Conservation (phyloP, 352 stramenopile genomes). For the Phytophthora foliorum region DNA sequence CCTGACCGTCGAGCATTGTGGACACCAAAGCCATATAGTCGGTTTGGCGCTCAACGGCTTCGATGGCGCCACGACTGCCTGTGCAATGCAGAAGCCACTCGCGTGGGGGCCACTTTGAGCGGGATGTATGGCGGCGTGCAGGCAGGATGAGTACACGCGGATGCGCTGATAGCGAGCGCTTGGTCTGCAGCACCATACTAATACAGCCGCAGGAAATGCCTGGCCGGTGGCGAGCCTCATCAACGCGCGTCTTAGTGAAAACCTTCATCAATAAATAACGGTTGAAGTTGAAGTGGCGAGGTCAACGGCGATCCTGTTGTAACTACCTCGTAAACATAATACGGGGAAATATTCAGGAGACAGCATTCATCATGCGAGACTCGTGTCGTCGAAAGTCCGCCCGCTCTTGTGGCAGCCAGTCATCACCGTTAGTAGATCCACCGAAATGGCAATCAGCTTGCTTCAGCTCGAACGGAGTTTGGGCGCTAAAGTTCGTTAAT, state of each 20-base stretch:
- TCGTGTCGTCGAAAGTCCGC: conserved; percentile 27
- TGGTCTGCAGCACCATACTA: conserved; percentile 1
- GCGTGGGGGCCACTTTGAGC: conserved; percentile 15
- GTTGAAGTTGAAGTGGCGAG: conserved; percentile 16
- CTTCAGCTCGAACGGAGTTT: conserved; percentile 25
- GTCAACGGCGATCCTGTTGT: not conserved
- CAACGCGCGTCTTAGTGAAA: conserved; percentile 33
- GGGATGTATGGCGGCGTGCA: conserved; percentile 33
- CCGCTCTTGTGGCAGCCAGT: conserved; percentile 28
- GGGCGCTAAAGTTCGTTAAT: conserved; percentile 15
- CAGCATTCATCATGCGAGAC: conserved; percentile 31
- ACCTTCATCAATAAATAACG: conserved; percentile 23
- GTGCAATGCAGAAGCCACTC: conserved; percentile 18
- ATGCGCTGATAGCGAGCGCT: conserved; percentile 18
- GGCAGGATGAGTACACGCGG: conserved; percentile 5
- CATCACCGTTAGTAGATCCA: conserved; percentile 21
- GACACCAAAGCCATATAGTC: conserved; percentile 41
- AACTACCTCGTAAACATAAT: conserved; percentile 16
- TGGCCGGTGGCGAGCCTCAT: conserved; percentile 15
- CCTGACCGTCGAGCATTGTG: conserved; percentile 33
- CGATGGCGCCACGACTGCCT: conserved; percentile 21
- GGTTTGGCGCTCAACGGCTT: conserved; percentile 25
- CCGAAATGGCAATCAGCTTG: conserved; percentile 27
- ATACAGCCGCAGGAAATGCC: conserved; percentile 20
- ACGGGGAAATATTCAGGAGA: conserved; percentile 16